Evolutionary conservation across 2,329 filamentous ascomycete genomes (phyloP).

Genomic region (Fonsecaea pedrosoi): DNA sequence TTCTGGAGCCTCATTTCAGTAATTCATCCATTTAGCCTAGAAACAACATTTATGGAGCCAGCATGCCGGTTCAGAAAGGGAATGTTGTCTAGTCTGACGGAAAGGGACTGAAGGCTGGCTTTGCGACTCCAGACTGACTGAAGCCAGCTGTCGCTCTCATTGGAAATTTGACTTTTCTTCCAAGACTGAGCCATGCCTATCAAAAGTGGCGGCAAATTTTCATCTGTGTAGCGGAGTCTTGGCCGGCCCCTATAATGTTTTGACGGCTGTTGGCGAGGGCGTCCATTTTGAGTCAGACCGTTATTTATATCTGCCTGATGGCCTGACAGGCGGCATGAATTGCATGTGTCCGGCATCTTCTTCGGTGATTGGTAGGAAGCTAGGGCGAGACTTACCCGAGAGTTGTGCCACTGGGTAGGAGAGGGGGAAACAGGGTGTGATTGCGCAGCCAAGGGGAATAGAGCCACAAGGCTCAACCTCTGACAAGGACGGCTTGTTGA

Average conservation of each 20-base stretch:
- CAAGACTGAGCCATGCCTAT: background rate
- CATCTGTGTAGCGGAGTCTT: background rate
- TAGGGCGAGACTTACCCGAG: constrained; percentile 15
- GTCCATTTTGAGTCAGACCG: background rate
- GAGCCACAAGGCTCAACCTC: background rate
- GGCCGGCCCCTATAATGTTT: background rate
- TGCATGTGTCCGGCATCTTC: constrained; percentile 7
- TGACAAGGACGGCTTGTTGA: constrained; percentile 7
- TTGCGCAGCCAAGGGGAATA: constrained; percentile 8
- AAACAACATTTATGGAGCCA: background rate
- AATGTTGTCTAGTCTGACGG: constrained; percentile 1
- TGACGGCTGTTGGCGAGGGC: background rate
- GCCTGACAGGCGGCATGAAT: constrained; percentile 1
- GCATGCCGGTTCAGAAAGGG: background rate
- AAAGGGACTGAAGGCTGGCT: background rate
- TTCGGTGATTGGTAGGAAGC: constrained; percentile 8
- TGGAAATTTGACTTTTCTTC: background rate
- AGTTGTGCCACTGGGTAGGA: constrained; percentile 6
- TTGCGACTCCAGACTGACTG: background rate
- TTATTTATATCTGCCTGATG: background rate
- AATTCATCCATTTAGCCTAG: constrained; percentile 1
- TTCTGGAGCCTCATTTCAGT: background rate
- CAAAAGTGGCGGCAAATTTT: background rate
- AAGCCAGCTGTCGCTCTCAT: background rate
- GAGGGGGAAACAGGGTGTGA: constrained; percentile 5